Percentiles rank a stretch among this genome's conserved stretches.
Conservation (phyloP, 768 basidiomycete genomes). For the Sistotremastrum niveocremeum region DNA sequence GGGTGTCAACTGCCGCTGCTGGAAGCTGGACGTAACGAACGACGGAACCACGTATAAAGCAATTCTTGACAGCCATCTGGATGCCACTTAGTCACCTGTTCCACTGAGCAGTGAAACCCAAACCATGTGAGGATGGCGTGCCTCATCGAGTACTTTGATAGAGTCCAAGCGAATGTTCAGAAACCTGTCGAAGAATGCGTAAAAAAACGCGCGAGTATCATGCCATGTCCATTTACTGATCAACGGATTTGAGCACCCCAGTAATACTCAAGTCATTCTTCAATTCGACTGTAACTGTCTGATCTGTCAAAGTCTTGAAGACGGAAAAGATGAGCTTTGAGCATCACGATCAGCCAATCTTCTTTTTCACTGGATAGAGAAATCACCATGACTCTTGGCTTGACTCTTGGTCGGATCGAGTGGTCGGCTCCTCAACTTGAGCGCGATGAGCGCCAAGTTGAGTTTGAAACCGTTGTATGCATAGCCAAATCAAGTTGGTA, state of each 20-base stretch:
- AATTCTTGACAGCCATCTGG: constrained; percentile 98
- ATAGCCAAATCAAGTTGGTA: no score
- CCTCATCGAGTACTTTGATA: constrained; percentile 85
- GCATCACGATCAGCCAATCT: neutral
- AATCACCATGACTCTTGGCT: no score
- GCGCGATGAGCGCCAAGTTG: no score
- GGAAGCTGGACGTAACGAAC: constrained; percentile 96
- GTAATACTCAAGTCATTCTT: constrained; percentile 98
- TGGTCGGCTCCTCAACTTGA: no score
- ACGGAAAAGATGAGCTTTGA: constrained; percentile 86
- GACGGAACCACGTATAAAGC: constrained; percentile 96
- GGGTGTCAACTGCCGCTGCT: constrained; percentile 86
- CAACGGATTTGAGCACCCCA: constrained; percentile 91
- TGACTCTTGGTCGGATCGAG: no score
- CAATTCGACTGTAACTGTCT: constrained; percentile 91
- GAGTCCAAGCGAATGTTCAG: constrained; percentile 93
- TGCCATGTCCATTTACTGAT: constrained; percentile 55
- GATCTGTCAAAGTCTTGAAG: constrained; percentile 98
- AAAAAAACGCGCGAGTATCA: neutral
- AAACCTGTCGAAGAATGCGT: constrained; percentile 37
- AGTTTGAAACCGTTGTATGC: no score
- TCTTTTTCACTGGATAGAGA: no score
- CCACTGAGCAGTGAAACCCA: constrained; percentile 9
- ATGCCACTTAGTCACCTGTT: neutral
- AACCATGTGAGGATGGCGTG: constrained; percentile 96